These are phyloP conservation scores for Globisporangium radiosum DNA, from an alignment of 352 stramenopile species.

Conservation along the genomic window DNA sequence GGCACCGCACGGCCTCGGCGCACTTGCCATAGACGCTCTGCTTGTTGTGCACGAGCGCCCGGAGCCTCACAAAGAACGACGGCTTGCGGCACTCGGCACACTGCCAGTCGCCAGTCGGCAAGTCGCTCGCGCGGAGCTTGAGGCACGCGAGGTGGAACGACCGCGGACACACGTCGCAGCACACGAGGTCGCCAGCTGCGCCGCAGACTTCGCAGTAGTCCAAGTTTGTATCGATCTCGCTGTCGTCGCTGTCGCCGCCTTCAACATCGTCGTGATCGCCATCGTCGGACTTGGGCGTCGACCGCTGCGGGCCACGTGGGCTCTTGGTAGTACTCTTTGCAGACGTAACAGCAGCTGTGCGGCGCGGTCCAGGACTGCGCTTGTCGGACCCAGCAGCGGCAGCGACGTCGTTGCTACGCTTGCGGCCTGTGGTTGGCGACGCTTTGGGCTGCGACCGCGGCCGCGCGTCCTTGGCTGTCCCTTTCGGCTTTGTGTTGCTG, in stretches of 20 bases:
- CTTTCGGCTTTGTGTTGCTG: constrained; percentile 13
- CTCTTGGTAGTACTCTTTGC: background rate
- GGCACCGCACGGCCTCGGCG: constrained; percentile 55
- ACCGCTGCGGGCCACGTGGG: constrained; percentile 4
- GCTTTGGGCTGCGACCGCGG: constrained; percentile 2
- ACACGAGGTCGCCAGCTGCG: constrained; percentile 78
- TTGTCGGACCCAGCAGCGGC: constrained; percentile 3
- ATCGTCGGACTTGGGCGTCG: constrained; percentile 2
- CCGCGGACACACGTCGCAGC: constrained; percentile 88
- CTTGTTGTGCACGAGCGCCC: constrained; percentile 34
- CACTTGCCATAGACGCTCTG: constrained; percentile 56
- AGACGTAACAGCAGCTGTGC: too few relatives aligned
- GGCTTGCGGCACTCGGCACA: constrained; percentile 69
- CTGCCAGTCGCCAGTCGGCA: constrained; percentile 80
- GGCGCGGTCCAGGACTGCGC: constrained; percentile 3
- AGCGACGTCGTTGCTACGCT: constrained; percentile 1
- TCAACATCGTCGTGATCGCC: constrained; percentile 20
- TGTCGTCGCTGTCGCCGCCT: constrained; percentile 28
- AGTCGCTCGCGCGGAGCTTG: constrained; percentile 57
- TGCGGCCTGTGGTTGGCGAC: constrained; percentile 3
- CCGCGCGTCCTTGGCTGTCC: constrained; percentile 4
- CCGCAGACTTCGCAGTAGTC: constrained; percentile 85
- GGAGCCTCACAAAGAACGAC: constrained; percentile 56
- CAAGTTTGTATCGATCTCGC: constrained; percentile 71
- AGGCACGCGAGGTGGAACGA: constrained; percentile 89